Percentiles rank a stretch among this genome's conserved stretches.
Evolutionary conservation across 2,329 filamentous ascomycete genomes (phyloP).

Genomic region (Talaromyces atroroseus): DNA sequence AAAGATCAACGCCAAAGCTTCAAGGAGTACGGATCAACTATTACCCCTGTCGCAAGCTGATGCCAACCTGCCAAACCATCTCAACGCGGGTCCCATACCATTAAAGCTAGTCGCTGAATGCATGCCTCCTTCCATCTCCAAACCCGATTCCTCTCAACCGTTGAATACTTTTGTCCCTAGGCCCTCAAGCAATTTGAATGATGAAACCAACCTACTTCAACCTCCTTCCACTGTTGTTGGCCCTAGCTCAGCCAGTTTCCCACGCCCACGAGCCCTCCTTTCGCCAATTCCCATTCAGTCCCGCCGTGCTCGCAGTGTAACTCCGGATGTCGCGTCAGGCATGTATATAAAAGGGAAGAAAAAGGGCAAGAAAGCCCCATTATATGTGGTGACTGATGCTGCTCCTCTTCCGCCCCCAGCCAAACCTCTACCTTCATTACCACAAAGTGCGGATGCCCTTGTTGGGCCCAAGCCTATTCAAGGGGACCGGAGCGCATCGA

Average conservation of each 20-base stretch:
- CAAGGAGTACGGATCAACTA: not conserved
- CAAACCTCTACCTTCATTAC: constrained; percentile 30
- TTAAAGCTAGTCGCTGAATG: constrained; percentile 23
- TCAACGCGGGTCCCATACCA: constrained; percentile 14
- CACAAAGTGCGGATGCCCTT: constrained; percentile 15
- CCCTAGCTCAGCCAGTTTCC: not conserved
- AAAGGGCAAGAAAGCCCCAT: constrained; percentile 8
- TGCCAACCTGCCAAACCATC: not conserved
- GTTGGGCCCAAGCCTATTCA: not conserved
- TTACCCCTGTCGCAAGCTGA: not conserved
- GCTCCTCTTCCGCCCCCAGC: constrained; percentile 31
- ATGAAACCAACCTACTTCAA: not conserved
- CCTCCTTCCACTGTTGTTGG: not conserved
- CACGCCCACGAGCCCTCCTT: constrained; percentile 9
- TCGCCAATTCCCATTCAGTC: constrained; percentile 13
- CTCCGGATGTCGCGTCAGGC: constrained; percentile 9
- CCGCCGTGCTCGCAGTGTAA: constrained; percentile 12
- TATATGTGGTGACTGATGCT: constrained; percentile 24
- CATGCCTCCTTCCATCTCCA: constrained; percentile 23
- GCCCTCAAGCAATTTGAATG: constrained; percentile 6
- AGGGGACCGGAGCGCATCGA: not conserved
- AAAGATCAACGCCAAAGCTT: constrained; percentile 1
- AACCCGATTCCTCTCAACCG: constrained; percentile 13
- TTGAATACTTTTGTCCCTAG: constrained; percentile 6
- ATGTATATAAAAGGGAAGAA: constrained; percentile 5